Evolutionary conservation across 2,329 filamentous ascomycete species (phyloP).

Genomic region (Pezicula carpinea): DNA sequence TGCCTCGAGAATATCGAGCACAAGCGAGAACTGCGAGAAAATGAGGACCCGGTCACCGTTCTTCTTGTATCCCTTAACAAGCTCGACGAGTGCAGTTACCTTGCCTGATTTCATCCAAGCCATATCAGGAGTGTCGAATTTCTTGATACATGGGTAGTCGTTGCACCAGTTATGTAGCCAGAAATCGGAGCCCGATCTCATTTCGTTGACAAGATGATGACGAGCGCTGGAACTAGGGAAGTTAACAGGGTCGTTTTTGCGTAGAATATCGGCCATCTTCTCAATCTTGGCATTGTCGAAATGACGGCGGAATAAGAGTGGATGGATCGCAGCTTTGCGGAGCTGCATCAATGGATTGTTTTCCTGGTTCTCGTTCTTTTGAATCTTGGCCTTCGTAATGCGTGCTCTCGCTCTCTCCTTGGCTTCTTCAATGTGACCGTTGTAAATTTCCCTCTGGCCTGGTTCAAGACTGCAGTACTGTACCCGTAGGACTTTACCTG

Average conservation of each 20-base stretch:
- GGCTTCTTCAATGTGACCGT: conserved; percentile 60
- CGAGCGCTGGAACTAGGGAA: conserved; percentile 45
- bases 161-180: conserved; percentile 62
- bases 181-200: conserved; percentile 57
- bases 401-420: conserved; percentile 51
- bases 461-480: conserved; percentile 76
- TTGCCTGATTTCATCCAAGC: conserved; percentile 71
- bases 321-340: conserved; percentile 88
- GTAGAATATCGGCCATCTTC: conserved; percentile 72
- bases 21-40: conserved; percentile 89
- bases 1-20: conserved; percentile 84
- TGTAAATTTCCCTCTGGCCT: conserved; percentile 70
- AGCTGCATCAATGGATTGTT: conserved; percentile 84
- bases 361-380: conserved; percentile 48
- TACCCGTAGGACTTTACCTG: conserved; percentile 71
- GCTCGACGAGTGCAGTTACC: conserved; percentile 70
- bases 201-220: conserved; percentile 49
- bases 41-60: conserved; percentile 85
- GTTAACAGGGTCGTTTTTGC: conserved; percentile 59
- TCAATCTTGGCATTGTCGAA: conserved; percentile 72
- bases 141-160: conserved; percentile 50
- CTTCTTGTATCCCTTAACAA: conserved; percentile 67
- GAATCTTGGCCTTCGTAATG: conserved; percentile 46
- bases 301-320: conserved; percentile 76
- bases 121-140: conserved; percentile 48